These are phyloP conservation scores for Ceratocystis albifundus DNA, from an alignment of 2,329 filamentous ascomycete species.

Conservation along the genomic window DNA sequence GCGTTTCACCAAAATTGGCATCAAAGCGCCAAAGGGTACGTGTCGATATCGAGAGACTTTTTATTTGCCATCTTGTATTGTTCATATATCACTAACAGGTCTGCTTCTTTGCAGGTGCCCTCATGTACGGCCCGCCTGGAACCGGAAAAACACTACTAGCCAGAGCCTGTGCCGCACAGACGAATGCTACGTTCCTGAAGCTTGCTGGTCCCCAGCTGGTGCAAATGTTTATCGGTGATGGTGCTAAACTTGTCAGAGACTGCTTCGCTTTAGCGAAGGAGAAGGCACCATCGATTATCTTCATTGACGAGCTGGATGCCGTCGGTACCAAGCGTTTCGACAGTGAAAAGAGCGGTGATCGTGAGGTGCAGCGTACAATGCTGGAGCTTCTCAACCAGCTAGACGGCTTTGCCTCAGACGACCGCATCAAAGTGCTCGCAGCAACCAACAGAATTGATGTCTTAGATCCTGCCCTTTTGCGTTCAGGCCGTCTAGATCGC, in stretches of 20 bases:
- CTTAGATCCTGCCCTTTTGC: slow-evolving; percentile 78
- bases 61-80: neutral
- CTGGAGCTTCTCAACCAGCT: slow-evolving; percentile 96
- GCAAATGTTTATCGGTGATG: slow-evolving; percentile 99
- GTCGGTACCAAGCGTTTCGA: slow-evolving; percentile 99
- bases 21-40: slow-evolving; percentile 96
- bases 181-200: slow-evolving; percentile 96
- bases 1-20: slow-evolving; percentile 98
- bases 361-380: slow-evolving; percentile 98
- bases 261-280: slow-evolving; percentile 97
- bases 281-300: slow-evolving; percentile 97
- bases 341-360: slow-evolving; percentile 92
- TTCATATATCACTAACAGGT: slow-evolving; percentile 22
- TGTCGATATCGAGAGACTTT: slow-evolving; percentile 21
- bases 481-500: slow-evolving; percentile 82
- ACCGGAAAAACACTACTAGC: slow-evolving; percentile 87
- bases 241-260: slow-evolving; percentile 92
- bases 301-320: slow-evolving; percentile 96
- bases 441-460: slow-evolving; percentile 93
- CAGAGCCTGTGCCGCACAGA: slow-evolving; percentile 92
- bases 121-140: slow-evolving; percentile 94
- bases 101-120: slow-evolving; percentile 52
- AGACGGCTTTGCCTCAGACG: slow-evolving; percentile 92
- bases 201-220: slow-evolving; percentile 94
- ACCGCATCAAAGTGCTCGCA: slow-evolving; percentile 90